Base-by-base conservation (phyloP, 768 basidiomycete genomes). In the Obba rivulosa region DNA sequence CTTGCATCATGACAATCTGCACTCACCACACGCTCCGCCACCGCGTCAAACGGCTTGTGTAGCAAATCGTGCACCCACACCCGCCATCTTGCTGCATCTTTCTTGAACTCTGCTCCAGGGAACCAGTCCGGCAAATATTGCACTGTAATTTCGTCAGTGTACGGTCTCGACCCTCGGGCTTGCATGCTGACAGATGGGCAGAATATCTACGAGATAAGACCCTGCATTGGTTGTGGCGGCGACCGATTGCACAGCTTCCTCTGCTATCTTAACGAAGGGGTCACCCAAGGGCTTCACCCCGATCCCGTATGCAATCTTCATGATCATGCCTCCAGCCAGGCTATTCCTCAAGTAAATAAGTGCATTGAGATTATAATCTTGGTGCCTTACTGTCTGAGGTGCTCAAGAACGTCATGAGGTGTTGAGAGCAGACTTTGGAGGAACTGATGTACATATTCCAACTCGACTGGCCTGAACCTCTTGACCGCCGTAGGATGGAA, bases 391-490 rank as follows among this genome's bases (percentile, higher is more conserved):
- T 67, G 62, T 16, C 77, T 71, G 43, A 77, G 57, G 16, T 75
- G 66, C 4, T 64, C 58, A 0, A 62, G 53, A 8, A 78, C 53
- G 20, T 66, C 62, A 1, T 54, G 52, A 0, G 77, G 74, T 17
- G 72, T 63, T 0, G 62, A 64, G 4, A 73, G 61, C 4, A 75
- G 59, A 2, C 72, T 72, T 20, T 61, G 61, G 11, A 79, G 57
- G 57, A 77, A 74, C 22, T 63, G 63, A 8, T 60, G 66, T 1
- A 72, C 70, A 42, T 76, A 74, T 1, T 58, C 36, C 51, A 74
- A 68, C 51, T 76, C 67, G 38, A 68, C 54, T 3, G 57, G 51
- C 24, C 65, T 60, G 55, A 65, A 75, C 11, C 51, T 46, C 5
- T 61, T 57, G 48, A 74, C 28, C 28, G 28, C 28, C 5, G 28